These are phyloP conservation scores for Ceratocystis colombiana DNA, from an alignment of 2,329 filamentous ascomycete genomes.

Conservation along the genomic window DNA sequence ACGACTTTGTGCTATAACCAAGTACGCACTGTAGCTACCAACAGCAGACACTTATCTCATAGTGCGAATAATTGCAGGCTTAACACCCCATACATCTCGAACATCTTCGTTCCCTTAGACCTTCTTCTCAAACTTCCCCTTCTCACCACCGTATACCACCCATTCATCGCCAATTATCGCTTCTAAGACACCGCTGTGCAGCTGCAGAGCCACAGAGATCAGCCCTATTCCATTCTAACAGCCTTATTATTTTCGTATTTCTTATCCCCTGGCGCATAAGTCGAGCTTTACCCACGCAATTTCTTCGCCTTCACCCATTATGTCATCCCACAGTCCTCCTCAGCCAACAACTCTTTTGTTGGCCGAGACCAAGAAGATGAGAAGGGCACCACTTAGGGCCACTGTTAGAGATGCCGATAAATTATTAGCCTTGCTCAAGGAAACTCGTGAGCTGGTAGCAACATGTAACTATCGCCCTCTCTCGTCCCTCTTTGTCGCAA, in stretches of 20 bases:
- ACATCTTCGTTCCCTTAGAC: neutral
- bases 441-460: constrained; percentile 63
- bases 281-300: neutral
- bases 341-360: constrained; percentile 49
- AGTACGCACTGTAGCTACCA: neutral
- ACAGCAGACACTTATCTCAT: neutral
- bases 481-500: constrained; percentile 23
- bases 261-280: no score
- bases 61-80: neutral
- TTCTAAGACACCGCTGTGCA: neutral
- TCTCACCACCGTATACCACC: neutral
- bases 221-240: neutral
- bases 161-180: neutral
- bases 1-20: neutral
- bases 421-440: constrained; percentile 66
- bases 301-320: neutral
- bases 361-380: constrained; percentile 64
- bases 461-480: constrained; percentile 43
- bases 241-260: no score
- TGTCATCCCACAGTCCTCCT: constrained; percentile 28
- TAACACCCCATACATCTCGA: neutral
- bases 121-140: neutral
- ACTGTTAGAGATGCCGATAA: constrained; percentile 71
- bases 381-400: constrained; percentile 56
- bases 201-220: neutral